Conservation (phyloP, 2,329 filamentous ascomycete species). For the Cladosporium velox region DNA sequence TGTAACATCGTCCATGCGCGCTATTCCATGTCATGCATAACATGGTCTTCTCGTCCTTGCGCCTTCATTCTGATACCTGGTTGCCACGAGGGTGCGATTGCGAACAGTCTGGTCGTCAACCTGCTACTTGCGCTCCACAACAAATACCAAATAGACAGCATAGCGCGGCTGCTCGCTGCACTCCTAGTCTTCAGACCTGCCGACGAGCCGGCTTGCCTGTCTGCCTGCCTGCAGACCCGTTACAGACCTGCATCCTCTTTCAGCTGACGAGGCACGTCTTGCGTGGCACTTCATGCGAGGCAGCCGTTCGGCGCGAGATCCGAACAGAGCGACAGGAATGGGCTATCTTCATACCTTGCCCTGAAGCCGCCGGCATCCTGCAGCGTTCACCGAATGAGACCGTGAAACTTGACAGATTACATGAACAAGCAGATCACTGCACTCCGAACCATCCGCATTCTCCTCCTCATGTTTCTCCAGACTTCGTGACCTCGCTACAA, state of each 20-base stretch:
- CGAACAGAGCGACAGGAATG: background rate
- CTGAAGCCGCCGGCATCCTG: background rate
- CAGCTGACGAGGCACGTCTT: background rate
- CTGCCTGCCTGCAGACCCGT: conserved; percentile 1
- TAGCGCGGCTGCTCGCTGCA: background rate
- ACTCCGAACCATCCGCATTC: background rate
- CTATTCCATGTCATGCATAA: conserved; percentile 13
- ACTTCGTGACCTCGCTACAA: background rate
- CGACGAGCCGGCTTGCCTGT: background rate
- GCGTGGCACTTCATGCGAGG: background rate
- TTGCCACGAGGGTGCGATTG: background rate
- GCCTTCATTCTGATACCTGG: background rate
- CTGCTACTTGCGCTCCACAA: conserved; percentile 1
- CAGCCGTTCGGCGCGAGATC: conserved; percentile 1
- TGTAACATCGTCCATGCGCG: conserved; percentile 7
- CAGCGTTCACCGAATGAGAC: background rate
- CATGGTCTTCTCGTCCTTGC: conserved; percentile 1
- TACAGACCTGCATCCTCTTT: background rate
- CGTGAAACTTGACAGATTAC: background rate
- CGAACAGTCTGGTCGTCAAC: background rate
- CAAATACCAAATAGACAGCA: background rate
- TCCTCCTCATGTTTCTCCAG: background rate
- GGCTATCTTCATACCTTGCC: background rate
- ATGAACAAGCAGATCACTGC: background rate
- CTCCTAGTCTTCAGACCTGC: background rate